Base-by-base conservation (phyloP, 306 rosid genomes). In the Gillenia trifoliata region DNA sequence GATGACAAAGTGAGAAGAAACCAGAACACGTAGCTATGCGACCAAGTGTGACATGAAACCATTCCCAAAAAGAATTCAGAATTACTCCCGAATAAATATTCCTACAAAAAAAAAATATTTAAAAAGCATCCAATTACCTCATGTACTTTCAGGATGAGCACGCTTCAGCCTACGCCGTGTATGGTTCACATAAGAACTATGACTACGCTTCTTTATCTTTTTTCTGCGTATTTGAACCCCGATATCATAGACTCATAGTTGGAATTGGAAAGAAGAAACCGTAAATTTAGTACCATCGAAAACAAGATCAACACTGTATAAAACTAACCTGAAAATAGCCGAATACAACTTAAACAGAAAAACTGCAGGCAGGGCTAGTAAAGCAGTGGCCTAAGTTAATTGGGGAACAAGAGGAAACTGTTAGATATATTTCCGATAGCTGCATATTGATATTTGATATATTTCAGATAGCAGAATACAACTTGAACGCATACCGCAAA, bases 351-450 rank as follows among this genome's bases (percentile, higher is more conserved):
- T 75, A 33, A 74, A 72, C 62, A 84, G 41, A 56, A 76, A 70
- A 55, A 75, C 61, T 41, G 75, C 70, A 43, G 88, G 85, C 47
- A 84, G 73, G 64, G 81, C 84, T 41, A 84, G 78, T 41, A 75
- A 62, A 72, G 79, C 74, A 66, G 88, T 63, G 28, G 83, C 88
- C 88, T 81, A 49, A 3, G 65, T 29, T 5, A 69, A 40, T 76
- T 41, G 25, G 4, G 52, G 15, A 22, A 12, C 47, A 10, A 57
- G 15, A 34, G 67, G n/a, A 41, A 11, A 74, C 34, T 29, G 13
- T 61, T 61, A 61, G 22, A n/a, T n/a, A 22, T 57, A 23, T 25
- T 25, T 56, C 30, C 22, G 65, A 60, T 29, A 60, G 22, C n/a
- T 13, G 28, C 11, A 31, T 12, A 2, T 17, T 8, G 34, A 22